These are phyloP conservation scores for Nothophaeocryptopus gaeumannii DNA, from an alignment of 2,329 filamentous ascomycete genomes.

Conservation along the genomic window DNA sequence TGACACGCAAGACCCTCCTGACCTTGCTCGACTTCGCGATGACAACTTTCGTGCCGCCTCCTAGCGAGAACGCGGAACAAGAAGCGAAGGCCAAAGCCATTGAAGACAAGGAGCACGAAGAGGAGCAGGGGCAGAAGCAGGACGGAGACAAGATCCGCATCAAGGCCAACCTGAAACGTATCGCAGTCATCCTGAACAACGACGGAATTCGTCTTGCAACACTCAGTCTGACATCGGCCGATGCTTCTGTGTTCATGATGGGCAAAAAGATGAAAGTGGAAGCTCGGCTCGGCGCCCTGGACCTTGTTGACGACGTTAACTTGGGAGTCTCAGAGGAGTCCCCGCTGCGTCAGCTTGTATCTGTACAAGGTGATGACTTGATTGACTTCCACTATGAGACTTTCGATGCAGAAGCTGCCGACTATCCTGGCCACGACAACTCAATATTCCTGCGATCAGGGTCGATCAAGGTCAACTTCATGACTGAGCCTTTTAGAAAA, in stretches of 20 bases:
- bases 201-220: slow-evolving; percentile 94
- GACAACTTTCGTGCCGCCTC: slow-evolving; percentile 69
- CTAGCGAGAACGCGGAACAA: slow-evolving; percentile 19
- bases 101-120: slow-evolving; percentile 33
- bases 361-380: slow-evolving; percentile 91
- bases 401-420: slow-evolving; percentile 71
- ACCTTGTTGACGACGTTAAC: slow-evolving; percentile 89
- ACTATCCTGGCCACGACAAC: slow-evolving; percentile 92
- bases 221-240: slow-evolving; percentile 84
- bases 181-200: slow-evolving; percentile 92
- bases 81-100: slow-evolving; percentile 27
- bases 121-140: slow-evolving; percentile 41
- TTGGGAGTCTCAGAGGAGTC: slow-evolving; percentile 80
- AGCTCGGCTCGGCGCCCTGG: slow-evolving; percentile 81
- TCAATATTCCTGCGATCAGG: slow-evolving; percentile 87
- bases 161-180: slow-evolving; percentile 89
- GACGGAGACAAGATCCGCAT: slow-evolving; percentile 76
- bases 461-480: slow-evolving; percentile 93
- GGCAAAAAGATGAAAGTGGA: slow-evolving; percentile 84
- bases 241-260: slow-evolving; percentile 83
- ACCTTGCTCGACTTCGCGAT: slow-evolving; percentile 93
- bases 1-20: slow-evolving; percentile 87
- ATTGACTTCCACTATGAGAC: slow-evolving; percentile 98
- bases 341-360: slow-evolving; percentile 78
- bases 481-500: slow-evolving; percentile 95